A percentile compares a stretch with the other conserved stretches of the same genome.
These are phyloP conservation scores for Fallopia convolvulus DNA, from an alignment of 148 eudicot genomes.

Conservation along the genomic window DNA sequence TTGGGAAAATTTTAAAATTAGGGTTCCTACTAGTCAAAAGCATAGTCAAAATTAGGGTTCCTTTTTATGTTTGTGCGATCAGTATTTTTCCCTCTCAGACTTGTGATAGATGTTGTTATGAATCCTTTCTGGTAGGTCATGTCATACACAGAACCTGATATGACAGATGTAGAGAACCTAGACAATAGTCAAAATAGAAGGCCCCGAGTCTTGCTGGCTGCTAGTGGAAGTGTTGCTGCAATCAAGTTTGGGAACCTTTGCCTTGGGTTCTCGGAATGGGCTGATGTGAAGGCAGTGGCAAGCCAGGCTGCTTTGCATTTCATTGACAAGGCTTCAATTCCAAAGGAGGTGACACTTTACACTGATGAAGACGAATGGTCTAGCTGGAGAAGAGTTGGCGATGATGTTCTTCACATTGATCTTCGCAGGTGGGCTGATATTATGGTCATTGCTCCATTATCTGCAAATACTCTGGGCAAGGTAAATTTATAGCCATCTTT, in stretches of 20 bases:
- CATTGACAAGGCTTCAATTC: conserved; percentile 52
- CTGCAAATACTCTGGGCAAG: conserved; percentile 91
- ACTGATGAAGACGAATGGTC: conserved; percentile 95
- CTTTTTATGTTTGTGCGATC: not conserved
- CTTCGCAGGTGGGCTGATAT: conserved; percentile 96
- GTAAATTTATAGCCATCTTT: conserved; percentile 24
- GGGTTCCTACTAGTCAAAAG: too few relatives aligned
- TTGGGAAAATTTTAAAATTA: too few relatives aligned
- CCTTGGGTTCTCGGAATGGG: conserved; percentile 88
- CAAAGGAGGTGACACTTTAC: conserved; percentile 61
- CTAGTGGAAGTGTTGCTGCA: conserved; percentile 98
- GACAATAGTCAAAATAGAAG: conserved; percentile 30
- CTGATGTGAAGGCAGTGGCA: conserved; percentile 87
- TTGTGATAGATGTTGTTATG: not conserved
- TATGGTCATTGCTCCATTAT: conserved; percentile 90
- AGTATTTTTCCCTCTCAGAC: not conserved
- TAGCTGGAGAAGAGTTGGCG: conserved; percentile 78
- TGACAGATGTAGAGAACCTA: not conserved
- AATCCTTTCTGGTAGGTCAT: not conserved
- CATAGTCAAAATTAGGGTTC: too few relatives aligned
- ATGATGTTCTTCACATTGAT: conserved; percentile 85
- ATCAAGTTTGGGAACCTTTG: conserved; percentile 87
- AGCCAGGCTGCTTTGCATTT: conserved; percentile 74
- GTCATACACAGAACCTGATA: not conserved
- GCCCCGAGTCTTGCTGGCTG: conserved; percentile 82